These are phyloP conservation scores for Aspergillus novoparasiticus DNA, from an alignment of 2,329 filamentous ascomycete species.

Conservation along the genomic window DNA sequence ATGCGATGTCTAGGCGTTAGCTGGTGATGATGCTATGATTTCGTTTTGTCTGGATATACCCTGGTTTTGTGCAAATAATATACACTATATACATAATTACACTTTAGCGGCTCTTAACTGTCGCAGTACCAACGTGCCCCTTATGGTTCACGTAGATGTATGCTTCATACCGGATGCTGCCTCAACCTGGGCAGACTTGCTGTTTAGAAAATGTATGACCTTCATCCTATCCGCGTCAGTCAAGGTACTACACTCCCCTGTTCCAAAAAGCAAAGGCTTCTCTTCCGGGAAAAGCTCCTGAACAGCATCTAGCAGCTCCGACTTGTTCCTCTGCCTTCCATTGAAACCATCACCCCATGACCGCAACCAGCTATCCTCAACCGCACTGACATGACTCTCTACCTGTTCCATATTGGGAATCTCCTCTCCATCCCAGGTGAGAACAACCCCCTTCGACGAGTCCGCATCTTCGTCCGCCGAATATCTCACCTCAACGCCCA, in stretches of 20 bases:
- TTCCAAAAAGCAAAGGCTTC: conserved; percentile 18
- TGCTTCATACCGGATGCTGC: neutral
- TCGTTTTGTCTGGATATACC: conserved; percentile 16
- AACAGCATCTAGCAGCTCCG: conserved; percentile 31
- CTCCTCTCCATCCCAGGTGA: conserved; percentile 42
- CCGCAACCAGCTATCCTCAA: conserved; percentile 3
- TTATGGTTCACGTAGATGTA: neutral
- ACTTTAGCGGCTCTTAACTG: no score
- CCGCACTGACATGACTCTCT: conserved; percentile 33
- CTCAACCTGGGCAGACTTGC: neutral
- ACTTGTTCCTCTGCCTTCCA: conserved; percentile 17
- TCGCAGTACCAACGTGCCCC: neutral
- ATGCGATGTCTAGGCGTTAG: conserved; percentile 22
- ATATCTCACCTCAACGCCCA: conserved; percentile 44
- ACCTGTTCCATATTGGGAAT: conserved; percentile 36
- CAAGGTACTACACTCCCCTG: conserved; percentile 17
- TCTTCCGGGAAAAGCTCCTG: conserved; percentile 31
- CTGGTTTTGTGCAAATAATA: conserved; percentile 9
- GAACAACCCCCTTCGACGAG: conserved; percentile 27
- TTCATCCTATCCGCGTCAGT: conserved; percentile 24
- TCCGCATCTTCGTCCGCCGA: conserved; percentile 15
- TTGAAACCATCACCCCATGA: neutral
- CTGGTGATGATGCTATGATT: conserved; percentile 2
- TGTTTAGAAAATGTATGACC: conserved; percentile 16
- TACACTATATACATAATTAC: conserved; percentile 9